Conservation (phyloP, 495 filamentous ascomycete species). For the Aspergillus bridgeri region DNA sequence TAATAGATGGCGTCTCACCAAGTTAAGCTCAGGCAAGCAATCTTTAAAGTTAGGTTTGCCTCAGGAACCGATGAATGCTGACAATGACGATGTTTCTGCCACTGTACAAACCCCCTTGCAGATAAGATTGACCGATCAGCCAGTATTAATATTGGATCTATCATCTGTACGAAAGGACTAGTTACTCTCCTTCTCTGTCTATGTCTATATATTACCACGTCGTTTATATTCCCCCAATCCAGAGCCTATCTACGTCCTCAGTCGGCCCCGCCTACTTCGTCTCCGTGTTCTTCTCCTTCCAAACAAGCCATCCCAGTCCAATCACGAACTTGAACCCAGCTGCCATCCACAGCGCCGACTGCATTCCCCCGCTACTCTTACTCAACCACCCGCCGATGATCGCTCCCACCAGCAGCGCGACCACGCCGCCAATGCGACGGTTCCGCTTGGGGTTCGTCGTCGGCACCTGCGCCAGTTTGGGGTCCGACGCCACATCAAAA, state of each 20-base stretch:
- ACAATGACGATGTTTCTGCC: background rate
- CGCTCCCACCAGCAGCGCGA: constrained; percentile 56
- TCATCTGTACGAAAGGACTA: background rate
- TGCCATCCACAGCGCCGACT: constrained; percentile 56
- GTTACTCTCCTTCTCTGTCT: background rate
- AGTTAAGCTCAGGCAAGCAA: no score
- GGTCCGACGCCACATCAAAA: constrained; percentile 62
- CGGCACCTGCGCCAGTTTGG: constrained; percentile 44
- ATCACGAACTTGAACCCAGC: constrained; percentile 54
- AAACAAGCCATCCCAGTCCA: constrained; percentile 13
- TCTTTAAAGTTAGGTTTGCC: no score
- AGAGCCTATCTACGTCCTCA: background rate
- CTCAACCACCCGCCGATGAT: constrained; percentile 63
- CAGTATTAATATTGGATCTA: background rate
- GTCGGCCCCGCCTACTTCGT: background rate
- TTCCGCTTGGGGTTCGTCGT: constrained; percentile 61
- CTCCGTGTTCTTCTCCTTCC: constrained; percentile 12
- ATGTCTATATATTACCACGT: background rate
- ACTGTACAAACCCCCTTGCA: background rate
- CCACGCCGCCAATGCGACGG: constrained; percentile 54
- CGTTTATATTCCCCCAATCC: background rate
- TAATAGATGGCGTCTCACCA: no score
- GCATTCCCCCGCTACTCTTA: constrained; percentile 51
- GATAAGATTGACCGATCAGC: background rate
- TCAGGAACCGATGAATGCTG: background rate